Conservation (phyloP, 2,329 filamentous ascomycete species). For the Dactylonectria estremocensis region DNA sequence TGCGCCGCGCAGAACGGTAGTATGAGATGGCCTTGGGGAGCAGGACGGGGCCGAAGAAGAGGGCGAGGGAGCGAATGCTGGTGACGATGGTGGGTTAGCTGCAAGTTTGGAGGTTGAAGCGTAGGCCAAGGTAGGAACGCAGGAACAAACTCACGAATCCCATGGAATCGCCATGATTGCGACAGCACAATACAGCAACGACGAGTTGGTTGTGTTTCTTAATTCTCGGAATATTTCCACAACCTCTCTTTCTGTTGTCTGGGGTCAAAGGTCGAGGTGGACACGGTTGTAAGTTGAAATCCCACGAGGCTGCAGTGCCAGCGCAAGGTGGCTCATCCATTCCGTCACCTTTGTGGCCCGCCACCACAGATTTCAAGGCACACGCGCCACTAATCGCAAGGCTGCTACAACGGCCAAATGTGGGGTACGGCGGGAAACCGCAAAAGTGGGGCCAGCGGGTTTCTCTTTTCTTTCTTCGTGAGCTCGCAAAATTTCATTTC, state of each 20-base stretch:
- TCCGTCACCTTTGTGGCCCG: slow-evolving; percentile 6
- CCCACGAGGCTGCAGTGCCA: slow-evolving; percentile 24
- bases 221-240: neutral
- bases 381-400: slow-evolving; percentile 4
- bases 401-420: slow-evolving; percentile 16
- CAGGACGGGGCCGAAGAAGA: slow-evolving; percentile 80
- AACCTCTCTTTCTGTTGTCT: neutral
- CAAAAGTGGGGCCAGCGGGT: slow-evolving; percentile 37
- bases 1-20: slow-evolving; percentile 70
- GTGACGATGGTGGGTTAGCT: slow-evolving; percentile 4
- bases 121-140: neutral
- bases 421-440: slow-evolving; percentile 31
- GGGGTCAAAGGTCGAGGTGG: slow-evolving; percentile 8
- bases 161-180: slow-evolving; percentile 49
- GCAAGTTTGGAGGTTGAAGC: neutral
- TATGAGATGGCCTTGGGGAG: slow-evolving; percentile 76
- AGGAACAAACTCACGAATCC: slow-evolving; percentile 45
- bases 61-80: slow-evolving; percentile 69
- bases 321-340: slow-evolving; percentile 5
- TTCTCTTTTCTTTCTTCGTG: slow-evolving; percentile 21
- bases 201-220: neutral
- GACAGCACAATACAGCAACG: neutral
- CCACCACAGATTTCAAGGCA: neutral
- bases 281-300: slow-evolving; percentile 29
- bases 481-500: slow-evolving; percentile 23